These are phyloP conservation scores for Chlorella variabilis DNA, from an alignment of 163 green algal species.

Conservation along the genomic window DNA sequence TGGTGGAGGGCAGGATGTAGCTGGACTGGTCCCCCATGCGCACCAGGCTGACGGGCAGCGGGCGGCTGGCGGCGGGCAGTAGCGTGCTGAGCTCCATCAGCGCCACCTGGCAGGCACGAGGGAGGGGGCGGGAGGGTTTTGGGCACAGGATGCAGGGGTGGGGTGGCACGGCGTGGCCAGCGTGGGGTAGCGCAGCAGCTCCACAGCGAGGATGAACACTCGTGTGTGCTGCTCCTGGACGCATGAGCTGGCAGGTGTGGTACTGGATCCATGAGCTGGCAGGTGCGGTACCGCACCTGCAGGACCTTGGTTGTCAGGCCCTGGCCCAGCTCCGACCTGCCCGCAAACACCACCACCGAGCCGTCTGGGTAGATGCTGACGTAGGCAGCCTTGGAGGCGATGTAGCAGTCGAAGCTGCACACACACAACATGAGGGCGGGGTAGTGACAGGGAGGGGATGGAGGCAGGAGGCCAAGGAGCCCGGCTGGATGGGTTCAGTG, in stretches of 20 bases:
- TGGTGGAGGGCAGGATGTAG: constrained; percentile 56
- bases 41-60: constrained; percentile 54
- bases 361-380: constrained; percentile 66
- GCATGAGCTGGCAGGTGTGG: too few species aligned
- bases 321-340: constrained; percentile 69
- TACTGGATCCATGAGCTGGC: too few species aligned
- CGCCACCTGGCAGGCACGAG: neutral
- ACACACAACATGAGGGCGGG: too few species aligned
- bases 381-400: constrained; percentile 36
- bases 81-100: constrained; percentile 55
- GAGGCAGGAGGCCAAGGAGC: neutral
- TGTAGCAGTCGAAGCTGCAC: constrained; percentile 52
- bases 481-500: neutral
- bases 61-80: constrained; percentile 45
- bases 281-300: too few species aligned
- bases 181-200: too few species aligned
- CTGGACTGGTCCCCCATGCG: constrained; percentile 57
- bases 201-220: too few species aligned
- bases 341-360: constrained; percentile 53
- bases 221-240: too few species aligned
- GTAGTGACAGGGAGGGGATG: neutral
- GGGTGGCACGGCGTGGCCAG: too few species aligned
- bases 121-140: too few species aligned
- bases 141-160: too few species aligned
- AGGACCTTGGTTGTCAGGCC: constrained; percentile 74